Percentiles rank a stretch among this genome's conserved stretches.
These are phyloP conservation scores for Pleurotus ostreatus DNA, from an alignment of 768 basidiomycete species.

Conservation along the genomic window DNA sequence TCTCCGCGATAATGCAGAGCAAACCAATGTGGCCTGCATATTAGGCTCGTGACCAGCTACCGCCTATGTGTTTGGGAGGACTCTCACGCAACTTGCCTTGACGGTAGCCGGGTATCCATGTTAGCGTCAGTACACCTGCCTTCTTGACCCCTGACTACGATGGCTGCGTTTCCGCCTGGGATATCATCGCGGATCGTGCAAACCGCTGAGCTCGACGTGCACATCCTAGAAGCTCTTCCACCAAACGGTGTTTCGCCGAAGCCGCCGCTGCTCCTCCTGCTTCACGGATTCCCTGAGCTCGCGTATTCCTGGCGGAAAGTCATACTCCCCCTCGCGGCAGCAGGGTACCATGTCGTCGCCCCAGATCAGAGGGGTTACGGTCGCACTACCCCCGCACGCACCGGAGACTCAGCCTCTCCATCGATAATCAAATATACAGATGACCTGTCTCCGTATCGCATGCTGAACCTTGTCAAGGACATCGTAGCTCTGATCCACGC, in stretches of 20 bases:
- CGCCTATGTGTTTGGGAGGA: too few relatives aligned
- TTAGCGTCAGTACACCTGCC: too few relatives aligned
- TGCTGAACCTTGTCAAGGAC: conserved; percentile 49
- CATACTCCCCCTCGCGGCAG: conserved; percentile 41
- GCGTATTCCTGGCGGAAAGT: conserved; percentile 65
- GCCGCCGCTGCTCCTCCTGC: conserved; percentile 47
- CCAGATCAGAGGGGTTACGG: conserved; percentile 61
- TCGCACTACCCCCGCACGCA: conserved; percentile 24
- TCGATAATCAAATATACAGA: conserved; percentile 37
- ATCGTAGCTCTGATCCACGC: conserved; percentile 46
- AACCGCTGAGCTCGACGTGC: conserved; percentile 1
- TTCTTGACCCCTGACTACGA: too few relatives aligned
- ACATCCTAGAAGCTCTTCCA: conserved; percentile 25
- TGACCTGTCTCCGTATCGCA: conserved; percentile 44
- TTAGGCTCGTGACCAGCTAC: too few relatives aligned
- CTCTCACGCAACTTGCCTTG: too few relatives aligned
- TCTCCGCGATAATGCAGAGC: too few relatives aligned
- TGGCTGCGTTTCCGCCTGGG: background rate
- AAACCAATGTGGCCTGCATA: too few relatives aligned
- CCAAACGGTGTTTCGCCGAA: conserved; percentile 13
- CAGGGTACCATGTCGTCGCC: conserved; percentile 59
- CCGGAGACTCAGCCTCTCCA: conserved; percentile 7
- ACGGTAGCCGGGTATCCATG: too few relatives aligned
- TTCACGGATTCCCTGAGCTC: conserved; percentile 68
- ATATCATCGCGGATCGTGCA: conserved; percentile 5